These are phyloP conservation scores for Penicillium cinerascens DNA, from an alignment of 495 filamentous ascomycete genomes.

Conservation along the genomic window DNA sequence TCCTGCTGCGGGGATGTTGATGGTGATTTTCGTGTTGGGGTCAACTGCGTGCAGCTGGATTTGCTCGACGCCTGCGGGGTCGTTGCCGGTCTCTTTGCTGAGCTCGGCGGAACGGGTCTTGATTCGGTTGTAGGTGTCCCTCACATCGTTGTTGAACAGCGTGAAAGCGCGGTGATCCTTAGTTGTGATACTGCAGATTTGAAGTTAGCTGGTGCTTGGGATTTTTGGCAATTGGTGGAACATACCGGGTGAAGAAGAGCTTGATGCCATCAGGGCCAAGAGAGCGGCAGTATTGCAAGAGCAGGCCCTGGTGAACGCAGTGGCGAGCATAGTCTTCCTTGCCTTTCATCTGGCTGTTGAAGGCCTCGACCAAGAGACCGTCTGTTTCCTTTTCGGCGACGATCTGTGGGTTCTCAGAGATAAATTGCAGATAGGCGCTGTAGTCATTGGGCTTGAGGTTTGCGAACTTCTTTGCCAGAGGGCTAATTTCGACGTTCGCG, in stretches of 20 bases:
- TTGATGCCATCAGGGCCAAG: slow-evolving; percentile 84
- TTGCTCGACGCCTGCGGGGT: slow-evolving; percentile 79
- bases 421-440: slow-evolving; percentile 66
- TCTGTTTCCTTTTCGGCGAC: slow-evolving; percentile 87
- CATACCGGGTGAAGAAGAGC: slow-evolving; percentile 86
- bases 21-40: slow-evolving; percentile 88
- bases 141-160: slow-evolving; percentile 89
- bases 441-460: slow-evolving; percentile 76
- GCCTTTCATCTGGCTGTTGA: slow-evolving; percentile 75
- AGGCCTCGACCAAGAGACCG: slow-evolving; percentile 83
- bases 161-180: slow-evolving; percentile 86
- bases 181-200: slow-evolving; percentile 68
- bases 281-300: slow-evolving; percentile 91
- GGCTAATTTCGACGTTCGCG: slow-evolving; percentile 68
- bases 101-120: slow-evolving; percentile 75
- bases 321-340: slow-evolving; percentile 74
- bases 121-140: slow-evolving; percentile 79
- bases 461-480: slow-evolving; percentile 72
- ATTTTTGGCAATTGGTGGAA: not conserved
- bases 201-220: slow-evolving; percentile 12
- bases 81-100: slow-evolving; percentile 58
- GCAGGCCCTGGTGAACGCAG: slow-evolving; percentile 89
- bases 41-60: slow-evolving; percentile 97
- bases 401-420: slow-evolving; percentile 69
- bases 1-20: slow-evolving; percentile 61